phyloP scores from a whole-genome alignment of 106 monocot genomes.

The Dactylorhiza incarnata region DNA sequence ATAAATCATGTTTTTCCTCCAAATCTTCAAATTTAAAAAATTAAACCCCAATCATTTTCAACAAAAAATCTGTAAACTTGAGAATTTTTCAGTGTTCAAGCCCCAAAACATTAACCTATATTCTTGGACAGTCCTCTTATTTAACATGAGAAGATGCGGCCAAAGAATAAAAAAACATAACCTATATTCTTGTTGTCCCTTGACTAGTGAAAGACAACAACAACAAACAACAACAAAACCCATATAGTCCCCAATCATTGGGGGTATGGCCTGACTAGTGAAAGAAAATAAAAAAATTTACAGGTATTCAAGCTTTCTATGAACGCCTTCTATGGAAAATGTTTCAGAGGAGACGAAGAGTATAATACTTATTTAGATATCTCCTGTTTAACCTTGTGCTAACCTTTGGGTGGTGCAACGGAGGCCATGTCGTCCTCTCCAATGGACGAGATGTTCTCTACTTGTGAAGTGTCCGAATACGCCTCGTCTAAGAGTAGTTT shows the following conservation, averaged over 20 bases:
- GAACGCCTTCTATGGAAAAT: not conserved
- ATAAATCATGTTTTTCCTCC: no score
- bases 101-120: not conserved
- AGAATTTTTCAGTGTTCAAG: no score
- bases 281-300: not conserved
- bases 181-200: not conserved
- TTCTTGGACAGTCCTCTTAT: not conserved
- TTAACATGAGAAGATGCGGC: not conserved
- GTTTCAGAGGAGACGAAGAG: no score
- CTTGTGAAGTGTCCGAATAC: slow-evolving; percentile 21
- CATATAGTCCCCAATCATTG: no score
- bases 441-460: slow-evolving; percentile 23
- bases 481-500: slow-evolving; percentile 40
- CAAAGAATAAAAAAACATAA: not conserved
- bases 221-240: no score
- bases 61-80: not conserved
- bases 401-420: not conserved
- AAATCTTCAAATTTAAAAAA: no score
- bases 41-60: no score
- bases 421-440: slow-evolving; percentile 4
- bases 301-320: not conserved
- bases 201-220: not conserved
- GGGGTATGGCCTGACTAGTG: no score
- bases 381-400: not conserved
- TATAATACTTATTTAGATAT: not conserved